Base-by-base conservation (phyloP, 306 rosid genomes). In the Macrotyloma uniflorum region DNA sequence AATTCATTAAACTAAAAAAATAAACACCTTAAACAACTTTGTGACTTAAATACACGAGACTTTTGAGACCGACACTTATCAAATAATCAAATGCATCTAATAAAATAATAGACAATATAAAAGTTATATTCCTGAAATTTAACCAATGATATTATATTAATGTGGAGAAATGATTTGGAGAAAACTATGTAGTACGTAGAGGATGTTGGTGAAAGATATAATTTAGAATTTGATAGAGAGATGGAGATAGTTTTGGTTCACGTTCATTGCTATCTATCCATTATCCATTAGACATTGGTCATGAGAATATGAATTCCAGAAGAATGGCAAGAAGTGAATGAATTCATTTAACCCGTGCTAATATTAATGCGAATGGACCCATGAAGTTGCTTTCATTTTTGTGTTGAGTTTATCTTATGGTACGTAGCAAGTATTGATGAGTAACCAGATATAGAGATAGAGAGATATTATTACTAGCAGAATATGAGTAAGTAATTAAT, bases 321-420 rank as follows among this genome's bases (percentile, higher is more conserved):
- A n/a, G n/a, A n/a, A n/a, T n/a, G n/a, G n/a, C n/a, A n/a, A n/a
- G n/a, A n/a, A n/a, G n/a, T n/a, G 43, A 72, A 42, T 35, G 2
- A 49, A 67, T 61, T 49, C 23, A 72, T 24, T 16, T n/a, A 62
- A 51, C 8, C 49, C 43, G 36, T 66, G 75, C 42, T 43, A 16
- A 16, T 32, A 42, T 53, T 42, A 73, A 80, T 65, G 74, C 30
- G 22, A 42, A 65, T 74, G 79, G 83, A 51, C 74, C 79, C 76
- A 49, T 30, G 16, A 30, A 49, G 75, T 32, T n/a, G 8, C 49
- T 36, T 19, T 66, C 12, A 18, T 38, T 40, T 30, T 40, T 64
- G 9, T 35, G n/a, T 64, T 64, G n/a, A 16, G 4, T 38, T 36
- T 23, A 22, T 23, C 13, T 18, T 14, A 38, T 53, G 1, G 23